phyloP scores from a whole-genome alignment of 148 eudicot species.

The Diospyros lotus region DNA sequence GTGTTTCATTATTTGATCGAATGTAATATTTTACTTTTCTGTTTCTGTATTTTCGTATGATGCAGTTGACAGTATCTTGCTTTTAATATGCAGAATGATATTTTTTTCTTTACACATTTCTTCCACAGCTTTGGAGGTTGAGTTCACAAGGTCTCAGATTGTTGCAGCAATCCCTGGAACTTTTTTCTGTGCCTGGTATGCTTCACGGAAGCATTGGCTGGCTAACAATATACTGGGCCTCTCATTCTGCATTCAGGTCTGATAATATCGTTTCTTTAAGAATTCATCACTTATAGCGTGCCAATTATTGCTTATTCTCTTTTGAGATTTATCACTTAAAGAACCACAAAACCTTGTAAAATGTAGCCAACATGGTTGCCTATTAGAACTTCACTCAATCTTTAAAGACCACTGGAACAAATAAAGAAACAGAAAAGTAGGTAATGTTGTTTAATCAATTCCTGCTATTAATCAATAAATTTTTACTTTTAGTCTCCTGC shows the following conservation, averaged over 20 bases:
- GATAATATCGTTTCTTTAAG: background rate
- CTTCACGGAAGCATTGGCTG: conserved; percentile 95
- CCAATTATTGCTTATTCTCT: background rate
- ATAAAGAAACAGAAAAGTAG: too few species aligned
- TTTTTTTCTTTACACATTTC: conserved; percentile 15
- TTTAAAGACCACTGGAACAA: too few species aligned
- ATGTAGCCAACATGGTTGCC: too few species aligned
- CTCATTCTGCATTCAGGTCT: conserved; percentile 93
- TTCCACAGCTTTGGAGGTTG: conserved; percentile 83
- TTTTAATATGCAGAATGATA: conserved; percentile 24
- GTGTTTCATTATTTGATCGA: background rate
- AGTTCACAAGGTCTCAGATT: conserved; percentile 89
- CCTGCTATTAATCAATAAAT: too few species aligned
- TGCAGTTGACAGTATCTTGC: conserved; percentile 17
- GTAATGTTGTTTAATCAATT: too few species aligned
- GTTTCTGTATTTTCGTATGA: conserved; percentile 5
- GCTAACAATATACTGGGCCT: conserved; percentile 92
- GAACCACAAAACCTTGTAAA: too few species aligned
- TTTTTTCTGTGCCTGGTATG: conserved; percentile 96
- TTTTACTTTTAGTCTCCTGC: too few species aligned
- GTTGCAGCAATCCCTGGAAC: conserved; percentile 88
- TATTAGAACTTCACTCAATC: too few species aligned
- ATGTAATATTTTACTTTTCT: background rate
- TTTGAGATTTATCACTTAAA: background rate
- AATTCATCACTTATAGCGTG: background rate